Evolutionary conservation across 495 filamentous ascomycete genomes (phyloP).

Genomic region (Trichodelitschia bisporula): DNA sequence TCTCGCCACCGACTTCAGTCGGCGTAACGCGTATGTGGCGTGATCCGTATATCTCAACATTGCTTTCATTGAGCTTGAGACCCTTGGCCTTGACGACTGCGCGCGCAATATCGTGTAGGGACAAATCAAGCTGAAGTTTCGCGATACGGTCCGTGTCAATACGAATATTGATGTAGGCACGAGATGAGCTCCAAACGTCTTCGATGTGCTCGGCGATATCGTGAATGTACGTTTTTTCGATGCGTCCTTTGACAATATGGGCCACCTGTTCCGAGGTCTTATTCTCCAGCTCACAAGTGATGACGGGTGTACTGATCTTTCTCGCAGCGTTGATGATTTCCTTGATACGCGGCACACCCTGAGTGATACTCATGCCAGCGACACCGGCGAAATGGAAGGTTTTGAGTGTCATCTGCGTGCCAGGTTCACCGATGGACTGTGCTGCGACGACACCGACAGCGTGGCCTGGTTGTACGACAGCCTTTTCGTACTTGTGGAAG

Average conservation of each 20-base stretch:
- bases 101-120: constrained; percentile 35
- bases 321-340: constrained; percentile 98
- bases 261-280: constrained; percentile 46
- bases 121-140: constrained; percentile 55
- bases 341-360: constrained; percentile 97
- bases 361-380: constrained; percentile 94
- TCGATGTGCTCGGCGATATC: constrained; percentile 58
- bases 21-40: constrained; percentile 28
- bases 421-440: constrained; percentile 93
- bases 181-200: constrained; percentile 55
- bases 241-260: constrained; percentile 65
- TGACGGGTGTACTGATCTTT: constrained; percentile 80
- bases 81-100: constrained; percentile 59
- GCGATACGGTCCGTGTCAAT: constrained; percentile 56
- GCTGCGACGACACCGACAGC: constrained; percentile 95
- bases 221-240: constrained; percentile 65
- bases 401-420: constrained; percentile 98
- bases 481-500: constrained; percentile 67
- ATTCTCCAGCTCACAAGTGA: constrained; percentile 56
- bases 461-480: constrained; percentile 78
- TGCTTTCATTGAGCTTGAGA: constrained; percentile 34
- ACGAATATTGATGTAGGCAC: constrained; percentile 44
- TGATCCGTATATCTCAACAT: constrained; percentile 21
- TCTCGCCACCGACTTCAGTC: constrained; percentile 3
- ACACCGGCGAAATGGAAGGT: constrained; percentile 99